Conservation (phyloP, 345 rosid genomes). For the Bruguiera sexangula region DNA sequence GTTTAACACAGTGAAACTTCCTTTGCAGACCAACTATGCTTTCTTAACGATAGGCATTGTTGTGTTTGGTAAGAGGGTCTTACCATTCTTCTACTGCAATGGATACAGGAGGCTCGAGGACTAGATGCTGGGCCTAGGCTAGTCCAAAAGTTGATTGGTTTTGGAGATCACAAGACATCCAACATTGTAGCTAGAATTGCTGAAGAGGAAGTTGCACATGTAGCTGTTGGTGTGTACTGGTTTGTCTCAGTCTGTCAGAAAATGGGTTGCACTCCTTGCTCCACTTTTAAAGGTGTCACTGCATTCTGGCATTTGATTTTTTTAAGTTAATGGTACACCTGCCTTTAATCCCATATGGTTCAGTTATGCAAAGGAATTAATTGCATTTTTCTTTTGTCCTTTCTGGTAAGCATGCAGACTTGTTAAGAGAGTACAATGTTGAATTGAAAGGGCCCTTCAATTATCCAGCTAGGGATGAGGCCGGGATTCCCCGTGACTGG, state of each 20-base stretch:
- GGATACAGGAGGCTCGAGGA: constrained; percentile 82
- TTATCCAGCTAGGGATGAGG: constrained; percentile 77
- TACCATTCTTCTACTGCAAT: neutral
- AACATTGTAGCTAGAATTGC: constrained; percentile 70
- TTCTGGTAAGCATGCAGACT: constrained; percentile 36
- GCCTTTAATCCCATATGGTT: neutral
- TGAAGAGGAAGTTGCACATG: constrained; percentile 93
- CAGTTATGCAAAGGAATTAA: constrained; percentile 7
- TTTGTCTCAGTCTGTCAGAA: constrained; percentile 66
- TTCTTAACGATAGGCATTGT: neutral
- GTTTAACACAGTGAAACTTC: neutral
- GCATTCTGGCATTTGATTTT: neutral
- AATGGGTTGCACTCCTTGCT: constrained; percentile 61
- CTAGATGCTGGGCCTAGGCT: constrained; percentile 98
- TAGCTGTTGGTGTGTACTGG: constrained; percentile 89
- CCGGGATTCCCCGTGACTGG: constrained; percentile 94
- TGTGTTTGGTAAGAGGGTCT: neutral
- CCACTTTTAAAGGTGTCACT: constrained; percentile 72
- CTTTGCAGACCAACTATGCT: no score
- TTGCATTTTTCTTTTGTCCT: constrained; percentile 5
- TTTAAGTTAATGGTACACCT: neutral
- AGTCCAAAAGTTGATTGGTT: constrained; percentile 73
- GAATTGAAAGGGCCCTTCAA: constrained; percentile 95
- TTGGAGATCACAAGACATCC: constrained; percentile 78
- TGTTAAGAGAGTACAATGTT: constrained; percentile 67